These are phyloP conservation scores for Corynespora cassiicola DNA, from an alignment of 2,329 filamentous ascomycete genomes.

Conservation along the genomic window DNA sequence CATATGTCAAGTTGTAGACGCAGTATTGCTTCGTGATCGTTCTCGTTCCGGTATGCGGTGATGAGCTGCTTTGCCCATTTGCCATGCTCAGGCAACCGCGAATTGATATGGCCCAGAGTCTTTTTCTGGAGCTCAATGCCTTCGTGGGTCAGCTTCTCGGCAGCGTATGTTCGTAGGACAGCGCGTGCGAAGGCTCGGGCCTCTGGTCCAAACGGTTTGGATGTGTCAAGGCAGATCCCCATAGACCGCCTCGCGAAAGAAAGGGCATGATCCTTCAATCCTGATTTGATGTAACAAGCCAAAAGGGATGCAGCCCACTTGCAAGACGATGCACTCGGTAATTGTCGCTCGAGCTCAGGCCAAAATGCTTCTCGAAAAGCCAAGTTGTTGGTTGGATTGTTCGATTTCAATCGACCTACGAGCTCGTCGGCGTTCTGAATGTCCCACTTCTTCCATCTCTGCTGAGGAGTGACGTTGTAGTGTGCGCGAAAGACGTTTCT, in stretches of 20 bases:
- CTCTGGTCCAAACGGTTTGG: neutral
- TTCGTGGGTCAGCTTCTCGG: neutral
- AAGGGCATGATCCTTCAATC: constrained; percentile 4
- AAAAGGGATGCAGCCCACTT: constrained; percentile 5
- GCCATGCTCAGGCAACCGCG: constrained; percentile 1
- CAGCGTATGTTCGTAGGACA: neutral
- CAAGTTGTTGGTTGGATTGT: constrained; percentile 1
- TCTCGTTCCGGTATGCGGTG: neutral
- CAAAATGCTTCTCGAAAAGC: constrained; percentile 7
- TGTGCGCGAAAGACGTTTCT: constrained; percentile 3
- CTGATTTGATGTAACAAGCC: constrained; percentile 1
- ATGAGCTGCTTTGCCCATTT: constrained; percentile 5
- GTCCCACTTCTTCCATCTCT: no score
- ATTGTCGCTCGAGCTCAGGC: constrained; percentile 1
- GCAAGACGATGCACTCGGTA: neutral
- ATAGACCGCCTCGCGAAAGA: constrained; percentile 1
- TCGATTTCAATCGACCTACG: no score
- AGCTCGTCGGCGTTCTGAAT: no score
- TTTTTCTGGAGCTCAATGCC: constrained; percentile 1
- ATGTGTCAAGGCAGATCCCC: neutral
- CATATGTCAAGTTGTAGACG: constrained; percentile 2
- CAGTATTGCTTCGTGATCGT: constrained; percentile 1
- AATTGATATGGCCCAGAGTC: neutral
- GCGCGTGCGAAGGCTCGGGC: constrained; percentile 1
- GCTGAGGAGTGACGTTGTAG: no score